Conservation (phyloP, 345 rosid genomes). For the Odontarrhena argentea region DNA sequence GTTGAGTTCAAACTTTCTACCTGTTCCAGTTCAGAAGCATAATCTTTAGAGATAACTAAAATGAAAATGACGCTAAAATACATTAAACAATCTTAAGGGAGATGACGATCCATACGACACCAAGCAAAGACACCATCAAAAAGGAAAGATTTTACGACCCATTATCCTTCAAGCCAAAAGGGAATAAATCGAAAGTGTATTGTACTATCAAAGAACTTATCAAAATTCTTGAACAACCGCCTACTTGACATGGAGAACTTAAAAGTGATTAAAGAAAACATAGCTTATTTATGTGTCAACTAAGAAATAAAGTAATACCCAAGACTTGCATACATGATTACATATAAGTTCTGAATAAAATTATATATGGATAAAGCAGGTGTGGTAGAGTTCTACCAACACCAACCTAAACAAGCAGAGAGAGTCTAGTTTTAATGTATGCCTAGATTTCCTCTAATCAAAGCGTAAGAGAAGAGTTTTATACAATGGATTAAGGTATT, state of each 20-base stretch:
- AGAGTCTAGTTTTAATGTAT: not conserved
- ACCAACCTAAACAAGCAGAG: conserved; percentile 25
- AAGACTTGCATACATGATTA: conserved; percentile 11
- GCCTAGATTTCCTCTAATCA: conserved; percentile 14
- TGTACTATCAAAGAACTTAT: conserved; percentile 14
- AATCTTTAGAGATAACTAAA: conserved; percentile 38
- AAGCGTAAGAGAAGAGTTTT: not conserved
- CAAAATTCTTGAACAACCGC: conserved; percentile 11
- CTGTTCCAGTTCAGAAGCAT: conserved; percentile 43
- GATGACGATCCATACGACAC: conserved; percentile 15
- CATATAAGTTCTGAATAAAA: conserved; percentile 16
- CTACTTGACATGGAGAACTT: conserved; percentile 5
- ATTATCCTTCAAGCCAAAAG: conserved; percentile 14
- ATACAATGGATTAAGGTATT: conserved; percentile 8
- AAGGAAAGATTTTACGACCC: not conserved
- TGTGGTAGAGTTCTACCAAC: conserved; percentile 11
- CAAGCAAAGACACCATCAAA: conserved; percentile 15
- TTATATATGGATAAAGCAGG: conserved; percentile 11
- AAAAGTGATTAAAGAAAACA: not conserved
- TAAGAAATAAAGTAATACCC: conserved; percentile 8
- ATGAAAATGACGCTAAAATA: conserved; percentile 1
- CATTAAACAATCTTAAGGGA: conserved; percentile 12
- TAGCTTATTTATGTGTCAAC: conserved; percentile 5
- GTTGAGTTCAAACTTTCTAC: conserved; percentile 47
- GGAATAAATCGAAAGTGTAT: conserved; percentile 6